Conservation (phyloP, 2,329 filamentous ascomycete species). For the Xylaria sp. region DNA sequence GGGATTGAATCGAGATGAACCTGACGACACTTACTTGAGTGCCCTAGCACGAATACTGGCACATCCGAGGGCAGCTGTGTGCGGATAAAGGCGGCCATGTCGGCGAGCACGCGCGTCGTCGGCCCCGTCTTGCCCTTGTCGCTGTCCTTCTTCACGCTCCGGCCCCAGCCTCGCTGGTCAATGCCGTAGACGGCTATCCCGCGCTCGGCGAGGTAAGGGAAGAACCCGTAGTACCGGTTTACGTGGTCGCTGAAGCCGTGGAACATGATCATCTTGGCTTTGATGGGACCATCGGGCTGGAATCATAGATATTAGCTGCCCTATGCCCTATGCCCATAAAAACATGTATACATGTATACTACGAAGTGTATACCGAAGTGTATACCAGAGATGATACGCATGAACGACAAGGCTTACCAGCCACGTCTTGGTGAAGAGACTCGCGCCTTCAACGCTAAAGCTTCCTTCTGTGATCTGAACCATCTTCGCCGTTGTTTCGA, state of each 20-base stretch:
- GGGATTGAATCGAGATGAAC: not conserved
- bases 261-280: conserved; percentile 81
- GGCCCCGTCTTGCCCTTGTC: conserved; percentile 79
- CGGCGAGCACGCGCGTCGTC: conserved; percentile 77
- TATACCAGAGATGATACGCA: not conserved
- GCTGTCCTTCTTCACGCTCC: conserved; percentile 69
- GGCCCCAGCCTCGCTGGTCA: conserved; percentile 92
- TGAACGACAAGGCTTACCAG: conserved; percentile 57
- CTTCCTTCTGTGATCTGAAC: conserved; percentile 61
- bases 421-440: conserved; percentile 69
- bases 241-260: conserved; percentile 93
- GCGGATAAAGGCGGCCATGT: conserved; percentile 82
- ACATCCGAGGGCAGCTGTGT: conserved; percentile 58
- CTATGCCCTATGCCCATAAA: not conserved
- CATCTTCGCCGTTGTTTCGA: conserved; percentile 47
- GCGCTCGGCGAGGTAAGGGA: conserved; percentile 73
- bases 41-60: conserved; percentile 87
- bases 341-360: not conserved
- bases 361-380: not conserved
- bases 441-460: conserved; percentile 58
- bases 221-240: conserved; percentile 80
- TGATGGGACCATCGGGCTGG: conserved; percentile 66
- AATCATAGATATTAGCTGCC: conserved; percentile 1
- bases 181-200: conserved; percentile 82
- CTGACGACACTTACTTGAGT: conserved; percentile 65